Conservation (phyloP, 176 grass and related monocot genomes). For the Puya raimondii region DNA sequence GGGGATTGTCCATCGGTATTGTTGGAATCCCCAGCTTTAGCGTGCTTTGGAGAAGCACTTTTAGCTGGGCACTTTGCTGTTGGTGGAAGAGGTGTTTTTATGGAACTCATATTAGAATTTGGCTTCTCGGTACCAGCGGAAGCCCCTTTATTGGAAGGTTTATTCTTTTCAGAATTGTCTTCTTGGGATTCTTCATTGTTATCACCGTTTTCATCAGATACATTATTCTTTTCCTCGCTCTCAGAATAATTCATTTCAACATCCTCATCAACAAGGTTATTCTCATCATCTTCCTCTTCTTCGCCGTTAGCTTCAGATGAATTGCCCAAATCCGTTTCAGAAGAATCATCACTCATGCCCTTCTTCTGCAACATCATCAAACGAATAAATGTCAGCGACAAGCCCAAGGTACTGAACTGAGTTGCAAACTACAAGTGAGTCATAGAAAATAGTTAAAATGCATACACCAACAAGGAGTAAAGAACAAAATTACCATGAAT, state of each 20-base stretch:
- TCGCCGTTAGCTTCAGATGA: conserved; percentile 18
- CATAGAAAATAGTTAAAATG: background rate
- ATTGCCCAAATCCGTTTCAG: conserved; percentile 1
- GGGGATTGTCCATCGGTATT: background rate
- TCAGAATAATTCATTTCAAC: conserved; percentile 2
- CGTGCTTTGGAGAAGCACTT: conserved; percentile 6
- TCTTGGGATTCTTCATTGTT: conserved; percentile 14
- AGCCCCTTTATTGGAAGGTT: background rate
- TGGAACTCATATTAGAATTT: background rate
- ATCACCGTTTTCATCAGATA: background rate
- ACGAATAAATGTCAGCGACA: background rate
- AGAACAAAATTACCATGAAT: background rate
- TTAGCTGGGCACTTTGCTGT: background rate
- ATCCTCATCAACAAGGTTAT: background rate
- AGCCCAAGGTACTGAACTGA: background rate
- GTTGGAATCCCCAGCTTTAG: conserved; percentile 3
- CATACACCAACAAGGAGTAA: background rate
- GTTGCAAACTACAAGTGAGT: background rate
- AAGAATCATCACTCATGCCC: background rate
- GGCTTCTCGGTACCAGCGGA: conserved; percentile 6
- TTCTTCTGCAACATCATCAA: conserved; percentile 14
- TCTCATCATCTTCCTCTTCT: conserved; percentile 11
- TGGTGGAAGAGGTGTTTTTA: background rate
- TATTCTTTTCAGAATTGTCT: conserved; percentile 3
- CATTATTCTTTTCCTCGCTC: background rate